A percentile compares a stretch with the other conserved stretches of the same genome.
Evolutionary conservation across 1,139 yeast species (phyloP).

Genomic region (Taiozyma onychis): DNA sequence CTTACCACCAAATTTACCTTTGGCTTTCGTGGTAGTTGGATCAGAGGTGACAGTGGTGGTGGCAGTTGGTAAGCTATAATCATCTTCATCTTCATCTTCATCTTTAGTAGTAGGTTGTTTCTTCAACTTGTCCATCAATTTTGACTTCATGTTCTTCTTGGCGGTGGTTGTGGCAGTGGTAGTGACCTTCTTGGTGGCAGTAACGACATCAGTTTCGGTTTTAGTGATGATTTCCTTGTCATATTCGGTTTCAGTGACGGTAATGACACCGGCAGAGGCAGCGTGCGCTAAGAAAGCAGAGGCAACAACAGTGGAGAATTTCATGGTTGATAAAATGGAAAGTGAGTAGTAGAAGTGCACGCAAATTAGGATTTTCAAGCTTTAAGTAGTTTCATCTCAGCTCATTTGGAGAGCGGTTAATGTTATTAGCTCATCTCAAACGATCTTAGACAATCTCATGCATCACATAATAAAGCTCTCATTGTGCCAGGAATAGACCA

Average conservation of each 20-base stretch:
- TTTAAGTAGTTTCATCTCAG: neutral
- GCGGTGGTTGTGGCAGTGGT: neutral
- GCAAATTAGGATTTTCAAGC: neutral
- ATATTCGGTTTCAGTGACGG: conserved; percentile 2
- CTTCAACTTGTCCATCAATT: neutral
- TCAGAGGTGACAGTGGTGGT: neutral
- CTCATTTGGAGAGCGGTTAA: neutral
- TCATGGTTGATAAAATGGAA: neutral
- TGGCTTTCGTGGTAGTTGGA: neutral
- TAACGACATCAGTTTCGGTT: conserved; percentile 1
- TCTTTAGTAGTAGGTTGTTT: neutral
- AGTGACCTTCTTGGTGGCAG: conserved; percentile 1
- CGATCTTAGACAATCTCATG: neutral
- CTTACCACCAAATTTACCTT: neutral
- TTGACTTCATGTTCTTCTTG: neutral
- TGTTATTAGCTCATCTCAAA: neutral
- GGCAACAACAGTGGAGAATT: neutral
- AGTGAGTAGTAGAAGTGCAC: neutral
- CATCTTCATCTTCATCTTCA: neutral
- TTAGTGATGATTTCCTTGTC: conserved; percentile 1
- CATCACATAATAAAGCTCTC: neutral
- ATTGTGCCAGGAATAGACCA: neutral
- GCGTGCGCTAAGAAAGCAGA: conserved; percentile 3
- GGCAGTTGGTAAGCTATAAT: neutral
- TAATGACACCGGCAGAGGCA: conserved; percentile 3